A percentile compares a stretch with the other conserved stretches of the same genome.
Conservation (phyloP, 345 rosid species). For the Citrus inodora region DNA sequence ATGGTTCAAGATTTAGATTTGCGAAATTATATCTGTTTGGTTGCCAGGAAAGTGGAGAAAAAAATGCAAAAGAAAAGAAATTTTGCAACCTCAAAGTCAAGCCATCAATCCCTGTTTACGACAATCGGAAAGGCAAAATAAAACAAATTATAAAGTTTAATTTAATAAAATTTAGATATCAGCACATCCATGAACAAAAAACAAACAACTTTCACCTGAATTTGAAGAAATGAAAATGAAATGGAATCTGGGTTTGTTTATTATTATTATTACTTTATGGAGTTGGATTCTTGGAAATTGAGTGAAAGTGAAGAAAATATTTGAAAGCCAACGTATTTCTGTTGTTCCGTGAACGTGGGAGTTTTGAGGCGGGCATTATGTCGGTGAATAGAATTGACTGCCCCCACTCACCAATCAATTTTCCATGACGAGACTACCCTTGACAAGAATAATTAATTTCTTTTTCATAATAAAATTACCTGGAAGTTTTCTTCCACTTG, state of each 20-base stretch:
- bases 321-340: not conserved
- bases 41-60: not conserved
- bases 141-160: not conserved
- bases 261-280: too few relatives aligned
- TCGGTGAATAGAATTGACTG: not conserved
- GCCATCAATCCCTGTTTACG: not conserved
- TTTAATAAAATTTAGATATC: not conserved
- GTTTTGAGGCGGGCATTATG: not conserved
- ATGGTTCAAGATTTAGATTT: not conserved
- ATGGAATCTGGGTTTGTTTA: too few relatives aligned
- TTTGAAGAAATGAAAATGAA: not conserved
- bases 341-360: constrained; percentile 11
- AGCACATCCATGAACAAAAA: not conserved
- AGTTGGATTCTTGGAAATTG: too few relatives aligned
- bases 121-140: not conserved
- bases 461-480: not conserved
- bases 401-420: not conserved
- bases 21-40: not conserved
- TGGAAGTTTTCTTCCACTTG: too few relatives aligned
- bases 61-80: not conserved
- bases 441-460: not conserved
- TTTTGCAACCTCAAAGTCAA: not conserved
- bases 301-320: not conserved
- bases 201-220: not conserved
- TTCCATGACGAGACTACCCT: not conserved